phyloP scores from a whole-genome alignment of 441 rosid species.

The Isatis lusitanica region DNA sequence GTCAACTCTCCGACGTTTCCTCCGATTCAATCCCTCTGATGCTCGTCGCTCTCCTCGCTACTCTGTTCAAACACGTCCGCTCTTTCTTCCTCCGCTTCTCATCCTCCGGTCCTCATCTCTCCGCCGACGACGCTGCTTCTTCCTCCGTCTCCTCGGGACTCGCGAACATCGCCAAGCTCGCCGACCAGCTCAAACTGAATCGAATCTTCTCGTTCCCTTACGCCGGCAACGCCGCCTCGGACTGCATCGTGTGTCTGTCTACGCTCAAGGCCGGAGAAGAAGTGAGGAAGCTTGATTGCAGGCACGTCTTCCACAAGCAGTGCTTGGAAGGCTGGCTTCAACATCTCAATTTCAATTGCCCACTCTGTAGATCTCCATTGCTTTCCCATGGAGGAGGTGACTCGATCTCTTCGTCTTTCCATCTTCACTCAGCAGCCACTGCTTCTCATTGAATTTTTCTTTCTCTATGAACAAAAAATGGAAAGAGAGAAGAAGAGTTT shows the following conservation, averaged over 20 bases:
- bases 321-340: constrained; percentile 86
- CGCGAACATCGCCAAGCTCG: constrained; percentile 51
- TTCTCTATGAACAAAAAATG: background rate
- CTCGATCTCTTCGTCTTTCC: constrained; percentile 43
- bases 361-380: constrained; percentile 64
- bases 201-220: constrained; percentile 48
- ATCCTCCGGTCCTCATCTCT: constrained; percentile 31
- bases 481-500: constrained; percentile 25
- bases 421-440: constrained; percentile 19
- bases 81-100: constrained; percentile 36
- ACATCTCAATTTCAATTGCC: constrained; percentile 70
- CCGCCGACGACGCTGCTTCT: background rate
- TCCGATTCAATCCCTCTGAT: constrained; percentile 72
- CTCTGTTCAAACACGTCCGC: constrained; percentile 46
- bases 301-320: constrained; percentile 71
- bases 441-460: constrained; percentile 13
- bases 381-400: constrained; percentile 36
- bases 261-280: constrained; percentile 61
- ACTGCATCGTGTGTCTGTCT: constrained; percentile 66
- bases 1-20: constrained; percentile 63
- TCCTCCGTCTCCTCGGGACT: constrained; percentile 54
- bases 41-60: constrained; percentile 51
- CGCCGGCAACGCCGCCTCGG: constrained; percentile 14
- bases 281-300: constrained; percentile 75
- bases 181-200: constrained; percentile 73